phyloP scores from a whole-genome alignment of 1,284 basidiomycete genomes.

The Boletellus deceptivus region DNA sequence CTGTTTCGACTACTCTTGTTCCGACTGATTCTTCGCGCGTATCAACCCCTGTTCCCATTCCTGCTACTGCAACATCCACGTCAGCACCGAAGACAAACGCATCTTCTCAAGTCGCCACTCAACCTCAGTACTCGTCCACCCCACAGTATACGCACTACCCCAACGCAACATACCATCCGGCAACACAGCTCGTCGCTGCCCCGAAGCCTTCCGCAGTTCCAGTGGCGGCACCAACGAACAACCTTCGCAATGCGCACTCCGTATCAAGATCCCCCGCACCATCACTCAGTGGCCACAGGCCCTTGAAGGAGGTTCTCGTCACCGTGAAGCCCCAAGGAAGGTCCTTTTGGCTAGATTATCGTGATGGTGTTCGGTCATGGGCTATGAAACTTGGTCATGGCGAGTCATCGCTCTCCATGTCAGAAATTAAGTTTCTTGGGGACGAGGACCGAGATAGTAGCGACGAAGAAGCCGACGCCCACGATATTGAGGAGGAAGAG shows the following conservation, averaged over 20 bases:
- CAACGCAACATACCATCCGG: constrained; percentile 44
- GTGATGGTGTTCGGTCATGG: constrained; percentile 68
- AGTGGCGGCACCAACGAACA: constrained; percentile 12
- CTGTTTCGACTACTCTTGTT: constrained; percentile 25
- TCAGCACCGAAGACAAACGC: constrained; percentile 29
- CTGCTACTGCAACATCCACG: constrained; percentile 1
- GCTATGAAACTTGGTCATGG: constrained; percentile 53
- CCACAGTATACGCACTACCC: constrained; percentile 42
- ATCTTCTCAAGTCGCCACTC: constrained; percentile 31
- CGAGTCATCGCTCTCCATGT: constrained; percentile 52
- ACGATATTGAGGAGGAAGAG: constrained; percentile 35
- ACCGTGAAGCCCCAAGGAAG: constrained; percentile 58
- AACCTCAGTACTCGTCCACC: constrained; percentile 24
- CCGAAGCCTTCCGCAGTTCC: constrained; percentile 20
- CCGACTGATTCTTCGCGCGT: constrained; percentile 21
- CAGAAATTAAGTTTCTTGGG: constrained; percentile 50
- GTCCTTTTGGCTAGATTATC: constrained; percentile 52
- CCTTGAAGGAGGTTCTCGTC: constrained; percentile 50
- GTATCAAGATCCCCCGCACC: constrained; percentile 49
- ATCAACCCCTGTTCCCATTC: constrained; percentile 21
- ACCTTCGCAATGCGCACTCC: constrained; percentile 23
- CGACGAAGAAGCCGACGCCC: constrained; percentile 45
- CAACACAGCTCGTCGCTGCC: constrained; percentile 20
- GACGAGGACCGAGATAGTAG: constrained; percentile 48
- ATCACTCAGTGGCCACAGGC: constrained; percentile 40